Base-by-base conservation (phyloP, 257 asterid genomes). In the Leonotis leonurus region DNA sequence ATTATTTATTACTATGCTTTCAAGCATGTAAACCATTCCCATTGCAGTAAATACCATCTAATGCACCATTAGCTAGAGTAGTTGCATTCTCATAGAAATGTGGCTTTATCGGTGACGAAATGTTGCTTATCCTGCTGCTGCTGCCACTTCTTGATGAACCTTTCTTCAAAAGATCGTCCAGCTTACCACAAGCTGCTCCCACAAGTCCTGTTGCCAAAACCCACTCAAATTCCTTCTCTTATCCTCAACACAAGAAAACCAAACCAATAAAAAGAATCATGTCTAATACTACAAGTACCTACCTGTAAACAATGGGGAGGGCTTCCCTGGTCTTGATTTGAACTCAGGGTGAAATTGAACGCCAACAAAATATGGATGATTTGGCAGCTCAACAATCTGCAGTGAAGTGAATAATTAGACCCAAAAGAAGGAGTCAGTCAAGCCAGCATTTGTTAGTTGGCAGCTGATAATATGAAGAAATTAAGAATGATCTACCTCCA, bases 281-380 rank as follows among this genome's bases (percentile, higher is more conserved):
- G n/a, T n/a, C n/a, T n/a, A n/a, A n/a, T n/a, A n/a, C n/a, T n/a
- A n/a, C n/a, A n/a, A n/a, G n/a, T n/a, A n/a, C n/a, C n/a, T 75
- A 86, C 95, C 95, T 74, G 80, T 68, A 72, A 86, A 86, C 67
- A 81, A 72, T 30, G 91, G 78, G 4, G 85, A 83, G 27, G 95
- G 91, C 49, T 80, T 83, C 65, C 91, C 91, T 10, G 95, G 95
- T 73, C 91, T 77, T 43, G 95, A 86, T 73, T 81, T 86, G 44
- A 81, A 86, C 71, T 86, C 95, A 0, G 95, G 95, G 62, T 86
- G 95, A 72, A 86, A 86, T 51, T 86, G 95, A 56, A 81, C 91
- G 0, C 89, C 95, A 1, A 86, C 67, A 67, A 83, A 86, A 77
- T 75, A 86, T 29, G 95, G 91, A 74, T 86, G 90, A 67, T 60